phyloP scores from a whole-genome alignment of 805 yeast species.

The Saccharomycopsis olivae region DNA sequence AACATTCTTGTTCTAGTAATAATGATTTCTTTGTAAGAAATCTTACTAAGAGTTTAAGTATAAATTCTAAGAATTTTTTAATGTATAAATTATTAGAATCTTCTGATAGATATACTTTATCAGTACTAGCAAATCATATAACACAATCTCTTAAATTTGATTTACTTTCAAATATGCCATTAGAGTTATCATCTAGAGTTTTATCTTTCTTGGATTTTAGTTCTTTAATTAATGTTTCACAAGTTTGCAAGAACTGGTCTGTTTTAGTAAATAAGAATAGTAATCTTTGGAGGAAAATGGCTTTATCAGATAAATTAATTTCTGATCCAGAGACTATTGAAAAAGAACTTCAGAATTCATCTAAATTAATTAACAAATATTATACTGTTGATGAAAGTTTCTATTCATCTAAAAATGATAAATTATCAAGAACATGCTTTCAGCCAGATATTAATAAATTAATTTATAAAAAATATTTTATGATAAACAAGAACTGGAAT shows the following conservation, averaged over 20 bases:
- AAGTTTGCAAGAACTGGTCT: slow-evolving; percentile 65
- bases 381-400: slow-evolving; percentile 16
- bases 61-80: slow-evolving; percentile 22
- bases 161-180: slow-evolving; percentile 57
- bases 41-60: slow-evolving; percentile 6
- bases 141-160: slow-evolving; percentile 59
- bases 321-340: slow-evolving; percentile 24
- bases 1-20: background rate
- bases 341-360: slow-evolving; percentile 17
- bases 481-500: slow-evolving; percentile 70
- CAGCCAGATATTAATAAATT: slow-evolving; percentile 34
- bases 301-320: slow-evolving; percentile 54
- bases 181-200: slow-evolving; percentile 60
- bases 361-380: slow-evolving; percentile 10
- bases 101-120: slow-evolving; percentile 50
- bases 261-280: slow-evolving; percentile 47
- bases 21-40: slow-evolving; percentile 19
- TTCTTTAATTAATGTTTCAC: slow-evolving; percentile 49
- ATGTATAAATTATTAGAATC: slow-evolving; percentile 45
- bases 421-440: slow-evolving; percentile 20
- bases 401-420: slow-evolving; percentile 6
- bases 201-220: slow-evolving; percentile 51
- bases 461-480: slow-evolving; percentile 48
- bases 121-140: slow-evolving; percentile 44
- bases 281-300: slow-evolving; percentile 58